Base-by-base conservation (phyloP, 768 basidiomycete species). In the Leccinum disarticulatum region DNA sequence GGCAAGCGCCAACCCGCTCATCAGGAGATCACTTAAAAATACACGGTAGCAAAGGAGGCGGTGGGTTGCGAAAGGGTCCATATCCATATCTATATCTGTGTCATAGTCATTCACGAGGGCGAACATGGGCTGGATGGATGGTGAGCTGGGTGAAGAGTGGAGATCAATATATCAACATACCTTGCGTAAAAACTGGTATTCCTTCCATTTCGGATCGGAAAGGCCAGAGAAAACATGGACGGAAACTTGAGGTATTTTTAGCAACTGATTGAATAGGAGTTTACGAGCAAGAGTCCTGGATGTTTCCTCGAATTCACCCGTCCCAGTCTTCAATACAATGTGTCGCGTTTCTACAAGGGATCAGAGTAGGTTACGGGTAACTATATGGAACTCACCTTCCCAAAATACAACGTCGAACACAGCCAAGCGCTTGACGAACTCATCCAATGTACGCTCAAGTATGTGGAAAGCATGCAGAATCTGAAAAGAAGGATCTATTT, bases 341-440 rank as follows among this genome's bases (percentile, higher is more conserved):
- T 84, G 79, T 11, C 78, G 74, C 35, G 70, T 78, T 28, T 74
- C 86, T 88, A 55, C 8, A 8, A 51, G 4, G 25, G 19, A 1
- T 59, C 47, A 62, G 54, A 14, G 10, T 11, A 9, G 43, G 25
- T 14, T 35, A 27, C 13, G 19, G 0, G 53, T n/a, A 9, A 19
- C 35, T 19, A 25, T 19, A 31, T 31, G 4, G 22, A 43, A 51
- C 57, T 41, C 57, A 83, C 88, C 77, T 58, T 83, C 70, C 77
- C 81, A 90, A 67, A 90, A 90, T 4, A 84, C 81, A 31, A 90
- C 73, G 35, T 88, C 85, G 55, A 88, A 87, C 33, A 78, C 77
- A 0, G 82, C 82, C 6, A 75, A 77, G 14, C 87, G 78, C 30
- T 73, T 75, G 15, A 74, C 67, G 57, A 87, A 81, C 38, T 85